These are phyloP conservation scores for Solanum ahanhuiri DNA, from an alignment of 257 asterid genomes.

Conservation along the genomic window DNA sequence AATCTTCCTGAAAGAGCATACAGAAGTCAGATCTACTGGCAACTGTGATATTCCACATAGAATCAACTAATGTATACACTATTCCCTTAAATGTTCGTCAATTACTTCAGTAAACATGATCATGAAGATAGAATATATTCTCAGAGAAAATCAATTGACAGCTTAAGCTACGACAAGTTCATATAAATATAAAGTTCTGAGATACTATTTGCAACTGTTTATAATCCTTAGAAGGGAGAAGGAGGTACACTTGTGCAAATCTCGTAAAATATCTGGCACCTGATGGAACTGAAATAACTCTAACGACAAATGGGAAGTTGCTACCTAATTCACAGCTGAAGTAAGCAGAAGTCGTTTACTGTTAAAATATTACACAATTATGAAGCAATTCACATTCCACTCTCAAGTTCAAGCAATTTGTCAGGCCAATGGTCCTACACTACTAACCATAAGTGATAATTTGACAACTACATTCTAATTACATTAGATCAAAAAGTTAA, in stretches of 20 bases:
- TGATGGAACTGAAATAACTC: background rate
- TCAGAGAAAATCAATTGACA: background rate
- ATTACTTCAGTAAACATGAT: background rate
- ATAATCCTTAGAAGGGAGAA: background rate
- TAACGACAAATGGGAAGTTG: background rate
- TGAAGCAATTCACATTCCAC: background rate
- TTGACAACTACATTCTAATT: background rate
- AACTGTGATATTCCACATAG: background rate
- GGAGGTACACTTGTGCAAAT: background rate
- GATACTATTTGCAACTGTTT: background rate
- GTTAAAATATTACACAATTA: background rate
- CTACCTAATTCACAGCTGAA: background rate
- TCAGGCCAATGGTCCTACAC: background rate
- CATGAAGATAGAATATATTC: background rate
- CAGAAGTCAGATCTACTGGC: background rate
- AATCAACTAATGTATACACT: background rate
- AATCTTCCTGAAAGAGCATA: conserved; percentile 51
- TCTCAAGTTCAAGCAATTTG: background rate
- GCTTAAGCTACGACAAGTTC: background rate
- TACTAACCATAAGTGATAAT: background rate
- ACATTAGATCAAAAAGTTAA: background rate
- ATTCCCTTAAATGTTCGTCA: background rate
- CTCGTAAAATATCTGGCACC: background rate
- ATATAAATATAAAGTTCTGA: background rate
- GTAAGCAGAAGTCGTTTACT: background rate